phyloP scores from a whole-genome alignment of 305 asterid genomes.

The Ajuga reptans region DNA sequence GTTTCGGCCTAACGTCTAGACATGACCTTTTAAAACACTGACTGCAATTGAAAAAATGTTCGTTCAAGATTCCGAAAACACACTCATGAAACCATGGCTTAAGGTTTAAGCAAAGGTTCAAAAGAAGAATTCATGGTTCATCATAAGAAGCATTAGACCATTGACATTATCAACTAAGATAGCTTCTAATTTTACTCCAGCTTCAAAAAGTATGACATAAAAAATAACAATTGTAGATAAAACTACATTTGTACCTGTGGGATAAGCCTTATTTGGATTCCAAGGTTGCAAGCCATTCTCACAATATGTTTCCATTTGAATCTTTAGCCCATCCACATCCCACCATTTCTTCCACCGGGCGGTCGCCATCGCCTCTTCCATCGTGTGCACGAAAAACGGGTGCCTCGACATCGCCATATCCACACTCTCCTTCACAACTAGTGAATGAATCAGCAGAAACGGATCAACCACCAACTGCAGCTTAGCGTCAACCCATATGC shows the following conservation, averaged over 20 bases:
- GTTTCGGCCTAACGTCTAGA: too few species aligned
- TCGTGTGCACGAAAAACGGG: conserved; percentile 55
- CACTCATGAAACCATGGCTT: conserved; percentile 14
- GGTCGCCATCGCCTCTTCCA: conserved; percentile 87
- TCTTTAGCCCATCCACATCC: conserved; percentile 51
- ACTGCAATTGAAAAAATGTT: not conserved
- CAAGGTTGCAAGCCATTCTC: conserved; percentile 75
- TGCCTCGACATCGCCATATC: conserved; percentile 82
- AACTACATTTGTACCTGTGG: conserved; percentile 43
- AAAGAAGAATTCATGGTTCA: not conserved
- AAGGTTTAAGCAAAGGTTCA: conserved; percentile 15
- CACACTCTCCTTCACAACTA: conserved; percentile 41
- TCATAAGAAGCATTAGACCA: not conserved
- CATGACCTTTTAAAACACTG: not conserved
- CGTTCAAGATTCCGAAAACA: not conserved
- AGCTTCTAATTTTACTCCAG: too few species aligned
- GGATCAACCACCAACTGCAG: conserved; percentile 80
- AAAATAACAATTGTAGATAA: not conserved
- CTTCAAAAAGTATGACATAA: too few species aligned
- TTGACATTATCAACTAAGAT: not conserved
- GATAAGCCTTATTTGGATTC: conserved; percentile 57
- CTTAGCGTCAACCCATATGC: conserved; percentile 86
- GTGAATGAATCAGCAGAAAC: conserved; percentile 55
- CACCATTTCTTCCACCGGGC: conserved; percentile 90
- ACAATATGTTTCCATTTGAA: conserved; percentile 77